Base-by-base conservation (phyloP, 192 early-diverging fungal species). In the Entomortierella parvispora region DNA sequence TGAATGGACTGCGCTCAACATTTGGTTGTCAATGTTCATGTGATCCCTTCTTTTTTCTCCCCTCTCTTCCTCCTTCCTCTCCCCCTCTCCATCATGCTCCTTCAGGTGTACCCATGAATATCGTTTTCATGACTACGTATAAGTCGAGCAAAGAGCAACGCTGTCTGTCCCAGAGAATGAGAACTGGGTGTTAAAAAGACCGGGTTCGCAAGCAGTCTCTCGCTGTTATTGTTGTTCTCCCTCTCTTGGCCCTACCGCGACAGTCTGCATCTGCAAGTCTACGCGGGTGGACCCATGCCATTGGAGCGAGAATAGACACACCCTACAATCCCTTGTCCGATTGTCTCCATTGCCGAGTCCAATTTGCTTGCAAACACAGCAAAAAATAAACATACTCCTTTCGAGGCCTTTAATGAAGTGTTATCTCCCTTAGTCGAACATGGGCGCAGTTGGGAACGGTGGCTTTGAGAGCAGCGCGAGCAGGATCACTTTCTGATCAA, bases 81-180 rank as follows among this genome's bases (percentile, higher is more conserved):
- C n/a, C n/a, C 26, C 25, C 22, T 12, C 26, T 18, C 34, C n/a
- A 14, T 11, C 33, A 22, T 76, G 71, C 71, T 76, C 71, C 64
- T 71, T 62, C 71, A 76, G 71, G 71, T 76, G 64, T 61, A 76
- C 45, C 40, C 44, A 50, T 68, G 71, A 76, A 76, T 76, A 76
- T 44, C 34, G 58, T 76, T 76, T 76, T 76, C 71, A 50, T 76
- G 71, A 29, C 50, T 76, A 44, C 64, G 71, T 76, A 76, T 76
- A 76, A 62, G 71, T 68, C 26, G 71, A 76, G 71, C 71, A 76
- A 52, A 76, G 47, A 76, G 45, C 31, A 62, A 75, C 48, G 20
- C 31, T 8, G 28, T 6, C 34, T 1, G 14, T 31, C 31, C 20
- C 40, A 46, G 5, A 43, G 17, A 29, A 6, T 17, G 0, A 9